Evolutionary conservation across 768 basidiomycete species (phyloP), one percentile per base, ranked within the genome.

Genomic region (Dendrothele bispora): DNA sequence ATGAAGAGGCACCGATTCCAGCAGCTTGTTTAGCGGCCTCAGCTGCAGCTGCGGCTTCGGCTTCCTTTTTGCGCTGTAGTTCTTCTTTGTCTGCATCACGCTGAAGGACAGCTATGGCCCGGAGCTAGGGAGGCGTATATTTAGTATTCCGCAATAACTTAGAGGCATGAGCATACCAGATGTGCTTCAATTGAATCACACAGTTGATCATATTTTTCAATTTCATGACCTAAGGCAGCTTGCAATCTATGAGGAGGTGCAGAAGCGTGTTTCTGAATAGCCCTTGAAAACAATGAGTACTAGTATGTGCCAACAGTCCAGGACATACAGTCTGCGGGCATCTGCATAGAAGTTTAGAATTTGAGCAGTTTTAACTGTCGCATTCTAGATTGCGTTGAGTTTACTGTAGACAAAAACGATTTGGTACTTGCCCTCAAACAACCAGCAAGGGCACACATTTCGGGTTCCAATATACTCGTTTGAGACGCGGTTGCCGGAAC

Each of bases 191-290:
- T 80, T 2, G 82, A 71, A 59, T 92, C 90, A 56, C 87, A 88
- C 4, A 90, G 52, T 55, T 89, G 86, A 57, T 91, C 88, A 55
- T 86, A 91, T 57, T 79, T 84, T 60, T 91, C 87, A 3, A 90
- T 70, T 58, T 89, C 87, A 29, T 79, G 79, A 14, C 88, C 84
- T 27, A 92, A 71, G 15, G 84, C 74, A 3, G 80, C 69, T 3
- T 78, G 82, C 11, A 90, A 60, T 20, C 82, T 73, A n/a, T 69
- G 80, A 8, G 88, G 87, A 21, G 89, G 87, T 48, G 74, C 64
- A 3, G 77, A 73, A 3, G 79, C 76, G 55, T 83, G 72, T 41
- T 75, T 75, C 40, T 76, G 70, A 37, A 89, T 75, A 10, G 76
- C 78, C 36, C 88, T 89, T 47, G 17, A 14, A 25, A 39, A 26